Base-by-base conservation (phyloP, 2,329 filamentous ascomycete species). In the Fusarium phyllophilum region DNA sequence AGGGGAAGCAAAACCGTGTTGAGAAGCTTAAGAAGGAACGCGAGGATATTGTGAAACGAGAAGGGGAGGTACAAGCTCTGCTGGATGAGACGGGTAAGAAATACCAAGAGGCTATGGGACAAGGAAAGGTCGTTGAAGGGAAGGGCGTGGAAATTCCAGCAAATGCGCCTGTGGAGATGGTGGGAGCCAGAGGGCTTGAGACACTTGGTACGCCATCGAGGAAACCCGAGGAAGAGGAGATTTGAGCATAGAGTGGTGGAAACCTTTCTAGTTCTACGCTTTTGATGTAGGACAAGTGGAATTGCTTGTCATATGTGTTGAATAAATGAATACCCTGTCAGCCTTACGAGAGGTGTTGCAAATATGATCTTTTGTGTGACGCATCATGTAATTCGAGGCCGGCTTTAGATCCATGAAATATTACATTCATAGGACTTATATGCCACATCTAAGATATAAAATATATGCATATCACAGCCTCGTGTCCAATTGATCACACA, bases 11-110 rank as follows among this genome's bases (percentile, higher is more conserved):
- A 63, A 85, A 85, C 62, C 87, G 89, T 68, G 89, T 96, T 79
- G 89, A 91, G 75, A 90, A 89, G 52, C 83, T 95, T 55, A 87
- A 90, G 74, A 85, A 86, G 67, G 94, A 97, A 79, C 93, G 92
- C 78, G 84, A 86, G 8, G 89, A 93, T 36, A 88, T 97, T 46
- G 83, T 88, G 9, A 86, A 88, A 70, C 87, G 94, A 66, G 93
- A 97, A 82, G 88, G 86, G 10, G 93, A 96, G 81, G 92, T 98
- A 1, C 95, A 98, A 82, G 87, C 88, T 26, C 84, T 97, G 62
- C 84, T 98, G 59, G 92, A 94, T 79, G 92, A 96, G 80, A 94
- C 94, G 0, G 95, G 94, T 0, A 90, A 93, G 68, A 88, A 87
- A 71, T 88, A 89, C 55, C 84, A 87, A 66, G 82, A 85, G 22